Base-by-base conservation (phyloP, 805 yeast species). In the Blastobotrys parvus region DNA sequence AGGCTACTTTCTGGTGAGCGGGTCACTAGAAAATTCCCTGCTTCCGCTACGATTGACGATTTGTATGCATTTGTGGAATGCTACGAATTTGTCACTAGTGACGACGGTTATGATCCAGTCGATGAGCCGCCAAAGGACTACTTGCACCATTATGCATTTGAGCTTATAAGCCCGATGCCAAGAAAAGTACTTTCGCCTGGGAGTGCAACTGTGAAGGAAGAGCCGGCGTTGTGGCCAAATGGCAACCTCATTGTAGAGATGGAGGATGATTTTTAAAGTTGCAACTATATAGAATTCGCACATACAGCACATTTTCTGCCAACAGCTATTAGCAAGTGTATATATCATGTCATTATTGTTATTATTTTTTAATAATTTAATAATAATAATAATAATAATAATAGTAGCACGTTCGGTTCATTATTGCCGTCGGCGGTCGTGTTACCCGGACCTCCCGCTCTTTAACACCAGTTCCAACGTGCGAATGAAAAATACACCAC, bases 51-150 rank as follows among this genome's bases (percentile, higher is more conserved):
- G 1, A 60, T 86, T 1, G 78, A 75, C 43, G 88, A 83, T 42
- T 63, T 90, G 11, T 82, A 80, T 56, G 82, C 88, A 7, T 80
- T 69, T 55, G 82, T 80, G 15, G 94, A 84, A 49, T 64, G 81
- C 48, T 52, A 60, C 21, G 59, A 56, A 15, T 38, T 53, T 38
- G 34, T 59, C 13, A 42, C 38, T 17, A 50, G 37, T 11, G 45
- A 25, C 62, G n/a, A 21, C 63, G 11, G 48, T 45, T 42, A 56
- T 17, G 47, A 57, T 16, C 47, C 51, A n/a, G 13, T 4, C 7
- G 23, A 11, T 21, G 11, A 23, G 13, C 18, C 31, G 38, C 43
- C 43, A 3, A 58, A 49, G 4, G 59, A 57, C 10, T 80, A 74
- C 50, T 48, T 46, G 1, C 80, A 78, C 51, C 47, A 57, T 3